A percentile compares a stretch with the other conserved stretches of the same genome.
Evolutionary conservation across 192 early-diverging fungal genomes (phyloP).

Genomic region (Coemansia sp.): DNA sequence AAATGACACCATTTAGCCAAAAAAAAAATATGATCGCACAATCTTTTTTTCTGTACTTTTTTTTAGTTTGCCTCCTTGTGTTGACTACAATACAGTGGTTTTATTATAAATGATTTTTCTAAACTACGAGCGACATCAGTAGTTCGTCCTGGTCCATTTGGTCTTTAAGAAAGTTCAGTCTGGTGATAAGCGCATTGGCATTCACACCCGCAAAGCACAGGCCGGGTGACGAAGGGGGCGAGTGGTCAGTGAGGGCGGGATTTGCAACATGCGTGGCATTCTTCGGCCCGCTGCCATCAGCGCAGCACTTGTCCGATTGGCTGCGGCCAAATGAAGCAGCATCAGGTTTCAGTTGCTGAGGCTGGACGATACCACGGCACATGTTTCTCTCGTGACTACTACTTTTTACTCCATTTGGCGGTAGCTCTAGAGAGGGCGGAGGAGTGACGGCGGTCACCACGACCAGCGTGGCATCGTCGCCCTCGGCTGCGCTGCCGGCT

Average conservation of each 20-base stretch:
- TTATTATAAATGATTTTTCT: neutral
- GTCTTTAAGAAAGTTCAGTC: slow-evolving; percentile 47
- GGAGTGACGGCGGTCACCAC: neutral
- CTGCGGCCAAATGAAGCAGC: neutral
- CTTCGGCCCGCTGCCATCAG: slow-evolving; percentile 1
- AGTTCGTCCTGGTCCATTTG: slow-evolving; percentile 51
- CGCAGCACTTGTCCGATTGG: slow-evolving; percentile 5
- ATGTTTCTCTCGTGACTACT: slow-evolving; percentile 7
- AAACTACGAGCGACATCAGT: slow-evolving; percentile 11
- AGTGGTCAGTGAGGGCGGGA: slow-evolving; percentile 6
- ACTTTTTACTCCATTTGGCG: neutral
- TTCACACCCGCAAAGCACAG: slow-evolving; percentile 40
- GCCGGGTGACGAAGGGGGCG: slow-evolving; percentile 16
- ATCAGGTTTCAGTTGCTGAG: slow-evolving; percentile 2
- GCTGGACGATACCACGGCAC: neutral
- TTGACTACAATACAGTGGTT: neutral
- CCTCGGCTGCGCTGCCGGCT: neutral
- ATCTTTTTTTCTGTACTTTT: neutral
- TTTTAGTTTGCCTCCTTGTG: neutral
- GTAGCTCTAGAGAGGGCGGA: neutral
- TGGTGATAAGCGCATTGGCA: slow-evolving; percentile 41
- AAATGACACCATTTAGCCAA: neutral
- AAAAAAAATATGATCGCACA: neutral
- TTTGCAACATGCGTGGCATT: slow-evolving; percentile 2
- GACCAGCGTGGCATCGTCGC: slow-evolving; percentile 11